These are phyloP conservation scores for Pseudonitzschia pungens DNA, from an alignment of 108 stramenopile genomes.

Conservation along the genomic window DNA sequence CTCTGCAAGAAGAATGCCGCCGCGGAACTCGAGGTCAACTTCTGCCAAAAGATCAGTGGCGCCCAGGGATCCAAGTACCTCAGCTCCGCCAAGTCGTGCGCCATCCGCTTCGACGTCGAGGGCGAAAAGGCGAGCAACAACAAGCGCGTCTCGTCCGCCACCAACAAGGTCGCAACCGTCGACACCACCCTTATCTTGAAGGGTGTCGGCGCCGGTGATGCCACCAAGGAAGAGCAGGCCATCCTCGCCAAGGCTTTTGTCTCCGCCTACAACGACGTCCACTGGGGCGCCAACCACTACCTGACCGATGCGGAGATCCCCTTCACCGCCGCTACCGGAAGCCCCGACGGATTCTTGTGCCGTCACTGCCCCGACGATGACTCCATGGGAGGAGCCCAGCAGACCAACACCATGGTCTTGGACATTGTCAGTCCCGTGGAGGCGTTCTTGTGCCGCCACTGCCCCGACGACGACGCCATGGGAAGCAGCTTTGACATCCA, in stretches of 20 bases:
- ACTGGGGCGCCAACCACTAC: constrained; percentile 16
- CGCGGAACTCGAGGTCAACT: constrained; percentile 16
- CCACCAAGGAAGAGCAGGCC: constrained; percentile 17
- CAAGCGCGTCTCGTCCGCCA: neutral
- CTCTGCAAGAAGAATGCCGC: constrained; percentile 15
- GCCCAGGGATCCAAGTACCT: constrained; percentile 7
- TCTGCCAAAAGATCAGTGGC: neutral
- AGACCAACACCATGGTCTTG: constrained; percentile 17
- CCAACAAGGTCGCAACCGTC: constrained; percentile 6
- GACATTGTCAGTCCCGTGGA: constrained; percentile 17
- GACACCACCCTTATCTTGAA: constrained; percentile 15
- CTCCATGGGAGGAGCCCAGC: neutral
- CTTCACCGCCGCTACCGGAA: constrained; percentile 11
- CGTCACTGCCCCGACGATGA: constrained; percentile 8
- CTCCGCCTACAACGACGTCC: constrained; percentile 20
- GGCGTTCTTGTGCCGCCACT: constrained; percentile 2
- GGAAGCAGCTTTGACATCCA: neutral
- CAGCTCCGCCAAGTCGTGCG: constrained; percentile 2
- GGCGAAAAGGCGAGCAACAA: neutral
- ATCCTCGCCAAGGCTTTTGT: constrained; percentile 19
- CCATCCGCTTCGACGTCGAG: constrained; percentile 6
- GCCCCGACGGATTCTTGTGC: constrained; percentile 3
- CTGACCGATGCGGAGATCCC: constrained; percentile 19
- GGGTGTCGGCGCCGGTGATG: constrained; percentile 3
- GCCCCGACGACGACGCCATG: constrained; percentile 12